A percentile compares a stretch with the other conserved stretches of the same genome.
Conservation (phyloP, 345 rosid species). For the Camelina hispida region DNA sequence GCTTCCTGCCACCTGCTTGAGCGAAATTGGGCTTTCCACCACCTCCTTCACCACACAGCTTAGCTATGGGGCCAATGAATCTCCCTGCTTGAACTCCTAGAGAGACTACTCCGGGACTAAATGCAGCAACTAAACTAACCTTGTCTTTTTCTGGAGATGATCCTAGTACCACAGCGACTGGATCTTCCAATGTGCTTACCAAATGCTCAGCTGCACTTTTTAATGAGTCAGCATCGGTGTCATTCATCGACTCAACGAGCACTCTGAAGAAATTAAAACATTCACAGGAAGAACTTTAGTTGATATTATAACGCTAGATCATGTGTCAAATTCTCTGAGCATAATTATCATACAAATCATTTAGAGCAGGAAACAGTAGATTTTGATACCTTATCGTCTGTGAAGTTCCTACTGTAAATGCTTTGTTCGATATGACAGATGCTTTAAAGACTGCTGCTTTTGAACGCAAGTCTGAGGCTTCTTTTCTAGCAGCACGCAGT, state of each 20-base stretch:
- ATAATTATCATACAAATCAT: not conserved
- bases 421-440: constrained; percentile 65
- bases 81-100: constrained; percentile 90
- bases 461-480: constrained; percentile 72
- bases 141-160: constrained; percentile 86
- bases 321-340: not conserved
- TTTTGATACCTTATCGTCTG: constrained; percentile 58
- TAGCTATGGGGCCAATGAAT: constrained; percentile 83
- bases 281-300: not conserved
- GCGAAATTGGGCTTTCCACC: constrained; percentile 95
- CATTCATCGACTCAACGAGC: constrained; percentile 80
- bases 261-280: constrained; percentile 56
- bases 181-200: constrained; percentile 69
- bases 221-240: constrained; percentile 80
- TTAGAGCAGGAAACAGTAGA: not conserved
- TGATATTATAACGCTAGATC: not conserved
- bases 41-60: constrained; percentile 91
- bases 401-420: constrained; percentile 64
- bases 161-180: constrained; percentile 80
- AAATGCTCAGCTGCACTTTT: constrained; percentile 85
- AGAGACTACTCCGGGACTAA: constrained; percentile 69
- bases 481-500: constrained; percentile 67
- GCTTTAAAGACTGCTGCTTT: constrained; percentile 82
- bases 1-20: constrained; percentile 94
- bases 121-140: constrained; percentile 93